A percentile compares a stretch with the other conserved stretches of the same genome.
These are phyloP conservation scores for Carpinus fangiana DNA, from an alignment of 306 rosid genomes.

Conservation along the genomic window DNA sequence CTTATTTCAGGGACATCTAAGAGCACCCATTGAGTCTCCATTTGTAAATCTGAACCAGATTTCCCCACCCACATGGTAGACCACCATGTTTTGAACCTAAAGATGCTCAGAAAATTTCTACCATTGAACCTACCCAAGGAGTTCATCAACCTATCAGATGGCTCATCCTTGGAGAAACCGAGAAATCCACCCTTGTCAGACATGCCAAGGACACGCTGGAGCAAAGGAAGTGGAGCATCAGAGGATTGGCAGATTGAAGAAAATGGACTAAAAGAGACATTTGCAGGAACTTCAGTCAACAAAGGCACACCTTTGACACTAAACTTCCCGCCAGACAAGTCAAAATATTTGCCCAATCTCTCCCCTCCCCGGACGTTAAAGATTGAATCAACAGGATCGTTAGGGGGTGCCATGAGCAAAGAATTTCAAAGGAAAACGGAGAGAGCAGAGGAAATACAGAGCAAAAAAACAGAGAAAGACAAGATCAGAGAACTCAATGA, in stretches of 20 bases:
- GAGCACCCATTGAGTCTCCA: constrained; percentile 88
- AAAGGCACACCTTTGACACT: constrained; percentile 52
- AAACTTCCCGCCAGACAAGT: constrained; percentile 52
- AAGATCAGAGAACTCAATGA: not conserved
- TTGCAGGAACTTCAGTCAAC: constrained; percentile 61
- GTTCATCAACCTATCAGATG: constrained; percentile 60
- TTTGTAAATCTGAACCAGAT: constrained; percentile 81
- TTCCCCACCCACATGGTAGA: constrained; percentile 87
- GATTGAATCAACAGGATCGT: constrained; percentile 36
- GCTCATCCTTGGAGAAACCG: constrained; percentile 48
- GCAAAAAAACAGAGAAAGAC: not conserved
- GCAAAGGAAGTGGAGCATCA: constrained; percentile 54
- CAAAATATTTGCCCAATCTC: constrained; percentile 33
- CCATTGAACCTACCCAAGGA: constrained; percentile 58
- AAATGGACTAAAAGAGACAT: constrained; percentile 64
- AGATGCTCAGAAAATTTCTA: constrained; percentile 65
- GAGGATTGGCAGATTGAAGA: constrained; percentile 40
- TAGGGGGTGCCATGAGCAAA: constrained; percentile 62
- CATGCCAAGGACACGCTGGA: constrained; percentile 44
- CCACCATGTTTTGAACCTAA: constrained; percentile 98
- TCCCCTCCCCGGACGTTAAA: constrained; percentile 8
- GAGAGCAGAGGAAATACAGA: not conserved
- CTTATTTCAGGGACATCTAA: constrained; percentile 64
- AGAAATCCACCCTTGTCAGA: constrained; percentile 81
- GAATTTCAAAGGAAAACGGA: constrained; percentile 13